Conservation (phyloP, 257 asterid genomes). For the Solanum raphanifolium region DNA sequence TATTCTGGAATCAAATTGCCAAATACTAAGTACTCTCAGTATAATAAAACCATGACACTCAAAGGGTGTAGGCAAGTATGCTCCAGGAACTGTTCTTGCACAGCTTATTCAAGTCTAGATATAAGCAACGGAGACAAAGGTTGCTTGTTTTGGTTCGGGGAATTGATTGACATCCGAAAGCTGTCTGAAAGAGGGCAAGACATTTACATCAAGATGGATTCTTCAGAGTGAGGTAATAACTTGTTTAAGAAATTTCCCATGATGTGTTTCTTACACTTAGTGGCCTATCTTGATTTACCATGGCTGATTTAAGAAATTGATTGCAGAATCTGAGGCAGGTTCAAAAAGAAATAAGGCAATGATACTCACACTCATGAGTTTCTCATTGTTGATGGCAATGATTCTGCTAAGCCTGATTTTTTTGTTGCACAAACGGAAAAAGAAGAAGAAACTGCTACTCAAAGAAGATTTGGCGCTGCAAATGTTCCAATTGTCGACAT, state of each 20-base stretch:
- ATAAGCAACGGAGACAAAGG: conserved; percentile 8
- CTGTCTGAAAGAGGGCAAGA: conserved; percentile 10
- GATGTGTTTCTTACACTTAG: background rate
- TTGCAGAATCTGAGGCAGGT: background rate
- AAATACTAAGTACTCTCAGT: no score
- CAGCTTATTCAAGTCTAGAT: conserved; percentile 15
- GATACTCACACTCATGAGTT: background rate
- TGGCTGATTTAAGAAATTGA: background rate
- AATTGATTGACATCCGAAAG: conserved; percentile 11
- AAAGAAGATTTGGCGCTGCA: conserved; percentile 10
- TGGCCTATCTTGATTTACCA: background rate
- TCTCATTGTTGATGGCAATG: background rate
- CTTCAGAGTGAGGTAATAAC: conserved; percentile 8
- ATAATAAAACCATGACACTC: conserved; percentile 5
- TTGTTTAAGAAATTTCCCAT: background rate
- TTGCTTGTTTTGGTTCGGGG: conserved; percentile 17
- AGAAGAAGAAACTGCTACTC: background rate
- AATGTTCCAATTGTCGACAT: conserved; percentile 7
- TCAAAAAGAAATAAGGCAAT: background rate
- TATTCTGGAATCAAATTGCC: no score
- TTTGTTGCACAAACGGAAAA: background rate
- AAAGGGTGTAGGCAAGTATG: conserved; percentile 13
- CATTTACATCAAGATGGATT: conserved; percentile 16
- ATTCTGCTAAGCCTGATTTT: background rate
- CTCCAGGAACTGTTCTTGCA: conserved; percentile 21